These are phyloP conservation scores for Trypanosoma boissoni DNA, from an alignment of 208 protist genomes.

Conservation along the genomic window DNA sequence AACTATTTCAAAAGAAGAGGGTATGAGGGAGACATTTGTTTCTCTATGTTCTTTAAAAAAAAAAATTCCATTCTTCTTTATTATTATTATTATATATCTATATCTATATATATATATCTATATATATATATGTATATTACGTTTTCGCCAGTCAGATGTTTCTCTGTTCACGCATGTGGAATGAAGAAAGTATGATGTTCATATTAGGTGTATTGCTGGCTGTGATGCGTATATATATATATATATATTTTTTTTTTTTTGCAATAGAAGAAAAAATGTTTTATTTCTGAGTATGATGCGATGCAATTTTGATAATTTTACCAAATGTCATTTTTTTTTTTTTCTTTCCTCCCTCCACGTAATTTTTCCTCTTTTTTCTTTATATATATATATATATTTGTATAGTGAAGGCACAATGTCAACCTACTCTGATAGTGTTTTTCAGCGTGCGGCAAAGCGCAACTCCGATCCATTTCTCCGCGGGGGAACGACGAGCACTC, in stretches of 20 bases:
- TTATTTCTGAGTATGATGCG: too few species aligned
- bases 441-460: conserved; percentile 10
- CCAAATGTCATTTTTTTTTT: background rate
- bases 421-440: conserved; percentile 15
- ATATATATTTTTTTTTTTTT: too few species aligned
- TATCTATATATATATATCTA: conserved; percentile 5
- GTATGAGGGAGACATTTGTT: background rate
- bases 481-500: conserved; percentile 35
- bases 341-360: background rate
- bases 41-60: conserved; percentile 11
- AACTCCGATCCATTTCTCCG: conserved; percentile 54
- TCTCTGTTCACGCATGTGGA: too few species aligned
- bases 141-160: background rate
- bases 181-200: too few species aligned
- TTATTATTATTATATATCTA: conserved; percentile 5
- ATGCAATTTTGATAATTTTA: too few species aligned
- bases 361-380: background rate
- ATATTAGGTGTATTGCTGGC: too few species aligned
- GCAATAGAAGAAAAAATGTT: too few species aligned
- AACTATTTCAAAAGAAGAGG: conserved; percentile 1
- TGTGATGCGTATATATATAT: too few species aligned
- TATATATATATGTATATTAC: conserved; percentile 10
- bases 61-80: conserved; percentile 5
- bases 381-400: background rate
- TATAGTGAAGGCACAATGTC: background rate